These are phyloP conservation scores for Magnaporthales sp. DNA, from an alignment of 2,329 filamentous ascomycete species.

Conservation along the genomic window DNA sequence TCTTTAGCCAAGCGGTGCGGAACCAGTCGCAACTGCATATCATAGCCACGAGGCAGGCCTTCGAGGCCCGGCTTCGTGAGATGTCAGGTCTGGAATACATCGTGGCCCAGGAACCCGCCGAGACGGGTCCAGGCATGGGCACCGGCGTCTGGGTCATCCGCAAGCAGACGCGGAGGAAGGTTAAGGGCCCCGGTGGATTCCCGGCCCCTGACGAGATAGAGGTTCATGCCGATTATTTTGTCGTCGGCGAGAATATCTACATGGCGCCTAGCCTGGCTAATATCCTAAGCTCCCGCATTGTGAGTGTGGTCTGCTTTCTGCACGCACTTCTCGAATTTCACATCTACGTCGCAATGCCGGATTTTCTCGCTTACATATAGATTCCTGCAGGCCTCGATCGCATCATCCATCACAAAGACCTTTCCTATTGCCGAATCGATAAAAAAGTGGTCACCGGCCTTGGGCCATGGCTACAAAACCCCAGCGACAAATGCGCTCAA, in stretches of 20 bases:
- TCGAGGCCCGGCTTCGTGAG: slow-evolving; percentile 52
- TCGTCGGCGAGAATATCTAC: slow-evolving; percentile 58
- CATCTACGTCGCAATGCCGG: slow-evolving; percentile 3
- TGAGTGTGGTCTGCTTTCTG: slow-evolving; percentile 23
- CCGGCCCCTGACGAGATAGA: slow-evolving; percentile 47
- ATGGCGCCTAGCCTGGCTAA: slow-evolving; percentile 55
- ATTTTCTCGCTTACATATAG: neutral
- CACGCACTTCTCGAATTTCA: slow-evolving; percentile 7
- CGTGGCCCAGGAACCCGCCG: slow-evolving; percentile 55
- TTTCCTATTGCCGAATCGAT: slow-evolving; percentile 41
- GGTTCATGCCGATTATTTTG: slow-evolving; percentile 53
- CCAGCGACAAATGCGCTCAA: slow-evolving; percentile 19
- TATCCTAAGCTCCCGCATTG: slow-evolving; percentile 49
- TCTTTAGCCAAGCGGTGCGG: slow-evolving; percentile 53
- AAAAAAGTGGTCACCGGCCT: slow-evolving; percentile 45
- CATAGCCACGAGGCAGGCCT: slow-evolving; percentile 52
- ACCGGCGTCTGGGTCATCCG: slow-evolving; percentile 63
- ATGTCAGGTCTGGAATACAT: slow-evolving; percentile 62
- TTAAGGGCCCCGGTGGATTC: slow-evolving; percentile 22
- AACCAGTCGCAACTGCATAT: slow-evolving; percentile 49
- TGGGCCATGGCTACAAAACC: slow-evolving; percentile 41
- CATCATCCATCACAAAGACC: slow-evolving; percentile 43
- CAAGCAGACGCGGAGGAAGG: slow-evolving; percentile 56
- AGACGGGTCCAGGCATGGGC: slow-evolving; percentile 49
- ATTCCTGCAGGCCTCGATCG: slow-evolving; percentile 39